These are phyloP conservation scores for Cicer cuneatum DNA, from an alignment of 306 rosid genomes.

Conservation along the genomic window DNA sequence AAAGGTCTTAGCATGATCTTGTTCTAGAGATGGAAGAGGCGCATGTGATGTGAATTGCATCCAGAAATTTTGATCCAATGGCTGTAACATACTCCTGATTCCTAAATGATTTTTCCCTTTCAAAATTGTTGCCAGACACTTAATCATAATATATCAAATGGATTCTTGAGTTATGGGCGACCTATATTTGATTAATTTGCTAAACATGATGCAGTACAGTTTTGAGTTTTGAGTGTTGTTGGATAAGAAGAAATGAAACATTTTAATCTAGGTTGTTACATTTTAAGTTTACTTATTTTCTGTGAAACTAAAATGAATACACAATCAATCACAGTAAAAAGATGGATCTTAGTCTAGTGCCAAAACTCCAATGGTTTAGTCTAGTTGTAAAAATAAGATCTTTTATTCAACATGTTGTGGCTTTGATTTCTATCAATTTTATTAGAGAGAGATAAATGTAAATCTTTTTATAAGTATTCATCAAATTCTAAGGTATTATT, in stretches of 20 bases:
- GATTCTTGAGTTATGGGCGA: not conserved
- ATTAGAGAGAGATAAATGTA: too few relatives aligned
- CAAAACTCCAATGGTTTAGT: too few relatives aligned
- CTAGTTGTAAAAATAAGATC: too few relatives aligned
- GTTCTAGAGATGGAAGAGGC: constrained; percentile 20
- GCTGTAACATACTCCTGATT: constrained; percentile 10
- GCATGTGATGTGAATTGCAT: constrained; percentile 29
- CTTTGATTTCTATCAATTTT: too few relatives aligned
- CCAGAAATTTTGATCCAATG: constrained; percentile 25
- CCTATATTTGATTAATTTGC: not conserved
- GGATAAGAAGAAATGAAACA: not conserved
- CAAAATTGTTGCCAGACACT: not conserved
- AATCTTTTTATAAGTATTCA: too few relatives aligned
- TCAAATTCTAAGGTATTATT: too few relatives aligned
- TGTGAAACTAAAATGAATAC: not conserved
- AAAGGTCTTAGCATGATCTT: constrained; percentile 38
- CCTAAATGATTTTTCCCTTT: not conserved
- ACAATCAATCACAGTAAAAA: not conserved
- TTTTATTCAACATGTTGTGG: too few relatives aligned
- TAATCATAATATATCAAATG: not conserved
- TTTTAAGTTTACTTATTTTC: not conserved
- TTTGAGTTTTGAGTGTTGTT: not conserved
- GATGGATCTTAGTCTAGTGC: too few relatives aligned
- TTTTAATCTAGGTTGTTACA: not conserved
- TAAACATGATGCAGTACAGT: not conserved